Percentiles rank a stretch among this genome's conserved stretches.
Conservation (phyloP, 2,329 filamentous ascomycete genomes). For the Calonectria henricotiae region DNA sequence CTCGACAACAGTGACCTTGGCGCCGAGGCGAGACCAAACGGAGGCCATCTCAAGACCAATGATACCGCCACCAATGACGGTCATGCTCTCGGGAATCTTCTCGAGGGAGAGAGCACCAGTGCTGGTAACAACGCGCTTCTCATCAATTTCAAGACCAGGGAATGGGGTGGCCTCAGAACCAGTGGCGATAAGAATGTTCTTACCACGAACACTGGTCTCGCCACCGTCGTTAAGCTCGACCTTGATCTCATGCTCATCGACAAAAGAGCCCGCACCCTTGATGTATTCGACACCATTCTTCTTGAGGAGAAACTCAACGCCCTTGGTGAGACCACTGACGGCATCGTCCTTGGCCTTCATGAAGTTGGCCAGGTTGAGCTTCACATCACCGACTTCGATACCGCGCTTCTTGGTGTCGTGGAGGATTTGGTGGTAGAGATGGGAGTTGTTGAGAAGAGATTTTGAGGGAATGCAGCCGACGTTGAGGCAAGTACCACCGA, state of each 20-base stretch:
- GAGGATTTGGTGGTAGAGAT: slow-evolving; percentile 96
- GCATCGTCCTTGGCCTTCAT: slow-evolving; percentile 99
- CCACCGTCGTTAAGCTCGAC: slow-evolving; percentile 93
- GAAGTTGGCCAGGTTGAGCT: slow-evolving; percentile 94
- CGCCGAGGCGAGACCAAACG: slow-evolving; percentile 94
- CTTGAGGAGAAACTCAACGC: slow-evolving; percentile 98
- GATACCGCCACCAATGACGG: slow-evolving; percentile 98
- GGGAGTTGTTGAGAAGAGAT: slow-evolving; percentile 99
- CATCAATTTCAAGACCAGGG: slow-evolving; percentile 94
- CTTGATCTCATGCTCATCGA: slow-evolving; percentile 91
- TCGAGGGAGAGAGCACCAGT: slow-evolving; percentile 93
- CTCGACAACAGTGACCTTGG: slow-evolving; percentile 97
- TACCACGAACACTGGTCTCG: slow-evolving; percentile 87
- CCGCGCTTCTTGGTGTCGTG: slow-evolving; percentile 98
- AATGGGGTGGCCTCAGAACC: slow-evolving; percentile 97
- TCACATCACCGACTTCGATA: slow-evolving; percentile 97
- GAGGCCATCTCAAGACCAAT: slow-evolving; percentile 99
- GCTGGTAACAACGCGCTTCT: slow-evolving; percentile 97
- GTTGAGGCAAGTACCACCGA: slow-evolving; percentile 98
- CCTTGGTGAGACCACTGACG: slow-evolving; percentile 91
- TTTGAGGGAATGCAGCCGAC: slow-evolving; percentile 99
- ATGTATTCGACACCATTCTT: slow-evolving; percentile 99
- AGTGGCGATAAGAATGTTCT: slow-evolving; percentile 99
- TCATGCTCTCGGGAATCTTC: slow-evolving; percentile 95
- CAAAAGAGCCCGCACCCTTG: slow-evolving; percentile 91